These are phyloP conservation scores for Arachis hypogaea DNA, from an alignment of 306 rosid genomes.

Conservation along the genomic window DNA sequence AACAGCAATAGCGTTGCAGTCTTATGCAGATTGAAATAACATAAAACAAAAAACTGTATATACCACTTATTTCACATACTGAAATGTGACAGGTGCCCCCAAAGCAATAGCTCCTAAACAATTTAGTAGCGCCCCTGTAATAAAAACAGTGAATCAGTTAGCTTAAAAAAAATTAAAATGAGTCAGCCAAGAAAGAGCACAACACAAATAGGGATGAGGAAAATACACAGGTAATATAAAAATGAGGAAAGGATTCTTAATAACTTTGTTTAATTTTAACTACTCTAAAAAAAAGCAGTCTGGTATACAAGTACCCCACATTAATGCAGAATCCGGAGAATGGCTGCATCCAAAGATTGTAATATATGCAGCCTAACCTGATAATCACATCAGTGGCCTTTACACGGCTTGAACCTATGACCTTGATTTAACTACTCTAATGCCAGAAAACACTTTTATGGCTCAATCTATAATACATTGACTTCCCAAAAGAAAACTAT, in stretches of 20 bases:
- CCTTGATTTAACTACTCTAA: background rate
- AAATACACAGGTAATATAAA: background rate
- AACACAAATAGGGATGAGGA: background rate
- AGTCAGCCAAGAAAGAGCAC: background rate
- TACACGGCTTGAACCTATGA: too few species aligned
- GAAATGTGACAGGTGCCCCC: constrained; percentile 82
- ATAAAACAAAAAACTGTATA: constrained; percentile 22
- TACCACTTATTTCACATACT: constrained; percentile 65
- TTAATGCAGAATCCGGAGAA: too few species aligned
- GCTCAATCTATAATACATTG: background rate
- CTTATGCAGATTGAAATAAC: background rate
- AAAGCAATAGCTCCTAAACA: constrained; percentile 82
- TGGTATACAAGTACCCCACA: too few species aligned
- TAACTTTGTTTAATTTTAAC: background rate
- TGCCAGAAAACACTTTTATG: background rate
- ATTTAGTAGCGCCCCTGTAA: constrained; percentile 74
- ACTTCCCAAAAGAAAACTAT: background rate
- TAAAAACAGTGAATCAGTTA: background rate
- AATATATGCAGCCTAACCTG: too few species aligned
- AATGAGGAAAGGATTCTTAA: background rate
- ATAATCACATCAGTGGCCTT: too few species aligned
- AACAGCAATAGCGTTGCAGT: constrained; percentile 36
- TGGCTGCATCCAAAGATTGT: too few species aligned
- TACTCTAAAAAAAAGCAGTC: too few species aligned
- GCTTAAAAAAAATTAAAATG: background rate